Percentiles rank a stretch among this genome's conserved stretches.
phyloP scores from a whole-genome alignment of 2,329 filamentous ascomycete species.

The Botrytis tulipae region DNA sequence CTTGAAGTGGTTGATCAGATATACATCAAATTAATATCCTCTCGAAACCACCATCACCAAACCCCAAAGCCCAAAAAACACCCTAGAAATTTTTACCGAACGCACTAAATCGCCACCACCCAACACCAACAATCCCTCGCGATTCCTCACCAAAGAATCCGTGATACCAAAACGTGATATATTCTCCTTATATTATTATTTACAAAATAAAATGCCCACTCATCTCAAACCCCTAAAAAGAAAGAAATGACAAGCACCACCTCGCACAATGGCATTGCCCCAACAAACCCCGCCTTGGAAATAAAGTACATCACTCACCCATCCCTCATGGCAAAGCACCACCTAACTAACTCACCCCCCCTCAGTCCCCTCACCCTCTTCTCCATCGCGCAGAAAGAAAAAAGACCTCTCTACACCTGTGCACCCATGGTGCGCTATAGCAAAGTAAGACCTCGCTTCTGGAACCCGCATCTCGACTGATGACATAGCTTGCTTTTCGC shows the following conservation, averaged over 20 bases:
- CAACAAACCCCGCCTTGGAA: conserved; percentile 11
- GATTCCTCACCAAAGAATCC: not conserved
- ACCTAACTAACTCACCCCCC: not conserved
- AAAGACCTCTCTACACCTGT: conserved; percentile 55
- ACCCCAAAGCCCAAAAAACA: conserved; percentile 11
- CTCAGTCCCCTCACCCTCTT: conserved; percentile 60
- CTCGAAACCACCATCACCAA: not conserved
- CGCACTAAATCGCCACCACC: conserved; percentile 1
- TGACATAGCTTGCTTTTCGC: conserved; percentile 61
- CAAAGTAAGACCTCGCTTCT: conserved; percentile 41
- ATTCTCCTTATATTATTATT: not conserved
- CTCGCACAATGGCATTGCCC: not conserved
- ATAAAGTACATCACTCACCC: conserved; percentile 11
- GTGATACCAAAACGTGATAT: not conserved
- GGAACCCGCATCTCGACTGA: not conserved
- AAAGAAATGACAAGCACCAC: conserved; percentile 5
- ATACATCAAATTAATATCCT: not conserved
- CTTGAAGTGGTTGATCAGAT: not conserved
- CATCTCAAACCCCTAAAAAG: not conserved
- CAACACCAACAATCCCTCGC: not conserved
- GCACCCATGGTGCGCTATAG: conserved; percentile 70
- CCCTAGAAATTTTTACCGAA: conserved; percentile 17
- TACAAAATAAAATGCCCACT: not conserved
- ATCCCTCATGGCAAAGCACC: not conserved
- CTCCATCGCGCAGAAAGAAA: conserved; percentile 51